Base-by-base conservation (phyloP, 225 moss, liverwort and hornwort species). In the Physcomitrellopsis africana region DNA sequence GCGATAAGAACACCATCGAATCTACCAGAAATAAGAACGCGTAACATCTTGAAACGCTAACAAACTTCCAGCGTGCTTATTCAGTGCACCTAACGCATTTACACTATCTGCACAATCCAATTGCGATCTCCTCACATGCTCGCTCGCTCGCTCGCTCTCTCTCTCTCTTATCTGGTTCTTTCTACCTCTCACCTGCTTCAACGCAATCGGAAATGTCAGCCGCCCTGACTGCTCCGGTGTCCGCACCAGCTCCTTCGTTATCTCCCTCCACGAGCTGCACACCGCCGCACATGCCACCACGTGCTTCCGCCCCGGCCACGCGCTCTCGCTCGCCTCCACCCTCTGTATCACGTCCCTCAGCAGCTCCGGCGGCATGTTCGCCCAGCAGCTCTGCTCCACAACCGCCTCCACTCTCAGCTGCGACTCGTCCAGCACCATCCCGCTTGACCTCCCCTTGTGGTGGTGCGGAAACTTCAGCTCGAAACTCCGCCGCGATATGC, bases 251-350 rank as follows among this genome's bases (percentile, higher is more conserved):
- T 99, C 97, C 82, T 99, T 99, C 1, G 97, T 99, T 13, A 99
- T 93, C 79, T 99, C 97, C 70, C 97, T 83, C 97, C 97, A 99
- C 65, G 94, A 94, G 86, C 92, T 93, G 85, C 97, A 99, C 46
- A 99, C 97, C 23, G 92, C 85, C 10, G 97, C 97, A 67, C 97
- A 99, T 32, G 94, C 97, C 51, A 99, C 97, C 15, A 99, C 97
- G 58, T 91, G 89, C 70, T 89, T 90, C 37, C 97, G 93, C 42
- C 89, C 89, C n/a, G 97, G 97, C 97, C 97, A 99, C 15, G 75
- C 93, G 46, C 90, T 87, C 85, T 99, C 97, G 59, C 97, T 99
- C 23, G 91, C 90, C 89, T 99, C 97, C 64, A 99, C 92, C 68
- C 97, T 84, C 77, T 93, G 93, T 60, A 99, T 95, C 55, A 99